Conservation (phyloP, 257 asterid species). For the Euphrasia confusa region DNA sequence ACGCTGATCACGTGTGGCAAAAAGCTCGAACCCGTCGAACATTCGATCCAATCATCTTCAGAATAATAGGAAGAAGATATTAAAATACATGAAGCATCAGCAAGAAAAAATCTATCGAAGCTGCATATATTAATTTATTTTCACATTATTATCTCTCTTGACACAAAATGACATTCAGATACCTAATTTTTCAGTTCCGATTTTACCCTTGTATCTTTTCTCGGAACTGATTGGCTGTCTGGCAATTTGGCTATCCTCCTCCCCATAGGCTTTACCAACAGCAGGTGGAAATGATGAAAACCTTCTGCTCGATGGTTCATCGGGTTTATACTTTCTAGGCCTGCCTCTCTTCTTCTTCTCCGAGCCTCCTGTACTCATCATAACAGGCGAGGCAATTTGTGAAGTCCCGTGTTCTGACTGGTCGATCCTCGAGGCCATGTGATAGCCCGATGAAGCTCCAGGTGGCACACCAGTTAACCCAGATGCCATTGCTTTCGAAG, state of each 20-base stretch:
- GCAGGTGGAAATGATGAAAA: conserved; percentile 48
- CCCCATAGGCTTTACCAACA: conserved; percentile 37
- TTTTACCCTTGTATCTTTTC: conserved; percentile 58
- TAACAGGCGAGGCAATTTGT: conserved; percentile 24
- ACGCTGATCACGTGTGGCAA: conserved; percentile 35
- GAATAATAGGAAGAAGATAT: conserved; percentile 14
- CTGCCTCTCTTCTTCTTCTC: conserved; percentile 92
- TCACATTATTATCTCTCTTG: too few relatives aligned
- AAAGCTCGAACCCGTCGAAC: conserved; percentile 38
- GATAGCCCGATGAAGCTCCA: conserved; percentile 60
- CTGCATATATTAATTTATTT: neutral
- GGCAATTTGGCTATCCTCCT: conserved; percentile 29
- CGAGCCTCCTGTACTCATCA: conserved; percentile 30
- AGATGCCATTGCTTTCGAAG: conserved; percentile 48
- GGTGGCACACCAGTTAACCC: conserved; percentile 50
- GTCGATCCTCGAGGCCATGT: conserved; percentile 52
- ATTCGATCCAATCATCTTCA: conserved; percentile 55
- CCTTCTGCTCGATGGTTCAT: conserved; percentile 36
- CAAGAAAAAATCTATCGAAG: neutral
- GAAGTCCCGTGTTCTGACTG: conserved; percentile 29
- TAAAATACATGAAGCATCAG: neutral
- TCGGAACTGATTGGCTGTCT: conserved; percentile 37
- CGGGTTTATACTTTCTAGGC: conserved; percentile 83
- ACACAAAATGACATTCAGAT: neutral
- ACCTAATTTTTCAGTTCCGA: conserved; percentile 71